These are phyloP conservation scores for Rhodotorula kratochvilovae DNA, from an alignment of 768 basidiomycete genomes.

Conservation along the genomic window DNA sequence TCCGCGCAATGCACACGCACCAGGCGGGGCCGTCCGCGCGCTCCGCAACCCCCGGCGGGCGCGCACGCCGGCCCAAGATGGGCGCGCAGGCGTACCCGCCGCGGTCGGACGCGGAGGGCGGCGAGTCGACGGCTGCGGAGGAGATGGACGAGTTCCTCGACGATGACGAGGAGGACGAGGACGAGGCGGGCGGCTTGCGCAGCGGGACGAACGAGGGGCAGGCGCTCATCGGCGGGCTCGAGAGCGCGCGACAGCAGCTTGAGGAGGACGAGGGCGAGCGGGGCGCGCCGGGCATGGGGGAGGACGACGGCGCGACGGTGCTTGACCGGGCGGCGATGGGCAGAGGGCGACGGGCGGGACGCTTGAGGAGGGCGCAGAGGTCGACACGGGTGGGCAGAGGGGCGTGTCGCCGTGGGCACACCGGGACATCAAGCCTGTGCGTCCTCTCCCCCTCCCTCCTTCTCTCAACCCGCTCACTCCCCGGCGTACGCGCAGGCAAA, in stretches of 20 bases:
- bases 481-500: constrained; percentile 57
- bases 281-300: constrained; percentile 6
- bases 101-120: neutral
- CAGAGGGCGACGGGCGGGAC: neutral
- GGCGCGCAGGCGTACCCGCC: neutral
- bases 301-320: constrained; percentile 51
- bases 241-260: constrained; percentile 43
- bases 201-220: constrained; percentile 60
- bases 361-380: neutral
- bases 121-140: neutral
- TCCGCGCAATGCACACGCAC: constrained; percentile 90
- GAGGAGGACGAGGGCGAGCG: neutral
- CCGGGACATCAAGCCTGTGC: constrained; percentile 91
- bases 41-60: neutral
- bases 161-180: constrained; percentile 34
- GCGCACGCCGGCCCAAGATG: neutral
- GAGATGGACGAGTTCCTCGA: neutral
- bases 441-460: constrained; percentile 43
- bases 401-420: constrained; percentile 74
- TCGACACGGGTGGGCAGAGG: neutral
- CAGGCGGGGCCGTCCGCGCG: constrained; percentile 39
- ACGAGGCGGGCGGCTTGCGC: constrained; percentile 60
- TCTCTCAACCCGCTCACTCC: neutral
- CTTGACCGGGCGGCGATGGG: constrained; percentile 10
- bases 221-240: constrained; percentile 28